Base-by-base conservation (phyloP, 148 eudicot species). In the Talinum fruticosum region DNA sequence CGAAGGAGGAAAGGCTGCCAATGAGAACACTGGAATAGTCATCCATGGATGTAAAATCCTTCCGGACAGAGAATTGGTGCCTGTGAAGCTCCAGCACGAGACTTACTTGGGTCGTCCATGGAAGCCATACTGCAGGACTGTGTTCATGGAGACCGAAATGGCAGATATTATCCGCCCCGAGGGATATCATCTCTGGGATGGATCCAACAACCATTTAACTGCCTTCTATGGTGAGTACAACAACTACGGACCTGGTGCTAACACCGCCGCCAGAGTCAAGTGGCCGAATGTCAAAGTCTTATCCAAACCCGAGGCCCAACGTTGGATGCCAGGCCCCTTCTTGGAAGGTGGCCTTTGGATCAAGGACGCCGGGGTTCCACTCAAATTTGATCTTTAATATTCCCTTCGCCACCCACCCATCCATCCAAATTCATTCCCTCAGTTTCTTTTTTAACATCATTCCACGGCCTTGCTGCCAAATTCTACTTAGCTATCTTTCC, bases 31-130 rank as follows among this genome's bases (percentile, higher is more conserved):
- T 1, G 89, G 85, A 16, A 73, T 87, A 3, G 87, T 90, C 3
- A 75, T 90, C 54, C 91, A 88, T 23, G 82, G 87, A 41, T 78
- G 90, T 82, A 72, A 74, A 28, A 84, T 88, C 15, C 79, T 82
- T 1, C 77, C 85, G 0, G 85, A 83, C 29, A 57, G 32, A 70
- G 71, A 80, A 15, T 76, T 87, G 5, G 59, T 49, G 47, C 80
- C 93, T 2, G 66, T 35, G 2, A 82, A 81, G 76, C 65, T 76
- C 19, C 53, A 79, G 30, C 69, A 41, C n/a, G 73, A 77, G 38
- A 81, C 86, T 5, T 90, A 79, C 80, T 61, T 90, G 23, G 94
- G 91, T 0, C 85, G 94, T 3, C 94, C 94, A 19, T 79, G 89
- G 89, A 88, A 84, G 69, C 8, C 71, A 6, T 79, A 76, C 36